Conservation (phyloP, 2,329 filamentous ascomycete genomes). For the Didymella pomorum region DNA sequence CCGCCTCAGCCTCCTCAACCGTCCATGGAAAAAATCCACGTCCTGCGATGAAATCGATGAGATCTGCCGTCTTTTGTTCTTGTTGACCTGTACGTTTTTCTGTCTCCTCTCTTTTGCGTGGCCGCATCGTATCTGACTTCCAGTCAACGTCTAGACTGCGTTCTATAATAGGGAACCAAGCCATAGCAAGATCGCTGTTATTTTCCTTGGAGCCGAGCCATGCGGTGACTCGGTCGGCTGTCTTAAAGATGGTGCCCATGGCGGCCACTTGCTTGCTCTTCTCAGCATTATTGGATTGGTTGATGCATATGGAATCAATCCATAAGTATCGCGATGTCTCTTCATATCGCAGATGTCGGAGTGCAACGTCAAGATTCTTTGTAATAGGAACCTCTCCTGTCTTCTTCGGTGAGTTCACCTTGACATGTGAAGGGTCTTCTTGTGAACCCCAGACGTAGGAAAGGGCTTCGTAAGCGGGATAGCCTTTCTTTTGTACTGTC, state of each 20-base stretch:
- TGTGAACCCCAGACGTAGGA: conserved; percentile 2
- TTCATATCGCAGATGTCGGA: neutral
- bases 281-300: neutral
- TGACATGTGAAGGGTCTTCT: neutral
- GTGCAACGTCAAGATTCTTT: neutral
- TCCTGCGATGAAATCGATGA: neutral
- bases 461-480: neutral
- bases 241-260: neutral
- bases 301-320: conserved; percentile 2
- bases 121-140: neutral
- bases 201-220: neutral
- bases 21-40: neutral
- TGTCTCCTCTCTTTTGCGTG: neutral
- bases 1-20: neutral
- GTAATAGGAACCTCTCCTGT: neutral
- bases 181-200: neutral
- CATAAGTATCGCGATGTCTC: neutral
- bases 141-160: neutral
- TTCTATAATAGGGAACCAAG: neutral
- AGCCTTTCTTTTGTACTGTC: neutral
- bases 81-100: neutral
- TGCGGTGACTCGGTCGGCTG: neutral
- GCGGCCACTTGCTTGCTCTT: neutral
- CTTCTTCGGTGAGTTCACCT: neutral
- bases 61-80: too few species aligned